Conservation (phyloP, 164 flowering plant genomes). For the Paratinospora sagittata region DNA sequence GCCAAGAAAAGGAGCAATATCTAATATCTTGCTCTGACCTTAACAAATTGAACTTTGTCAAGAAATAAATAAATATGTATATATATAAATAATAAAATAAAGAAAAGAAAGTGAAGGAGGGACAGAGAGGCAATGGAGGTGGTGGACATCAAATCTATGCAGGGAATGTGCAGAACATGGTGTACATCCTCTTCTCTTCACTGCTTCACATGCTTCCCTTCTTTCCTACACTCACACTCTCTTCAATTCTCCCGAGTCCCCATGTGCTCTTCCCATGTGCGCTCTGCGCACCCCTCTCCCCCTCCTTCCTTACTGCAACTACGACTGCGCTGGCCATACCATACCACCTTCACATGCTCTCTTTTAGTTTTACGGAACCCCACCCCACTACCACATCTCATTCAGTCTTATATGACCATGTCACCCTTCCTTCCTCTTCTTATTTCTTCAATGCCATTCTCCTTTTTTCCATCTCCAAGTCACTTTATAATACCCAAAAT, state of each 20-base stretch:
- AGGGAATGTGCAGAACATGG: constrained; percentile 83
- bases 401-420: no score
- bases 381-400: no score
- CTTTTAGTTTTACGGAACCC: no score
- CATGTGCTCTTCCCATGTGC: constrained; percentile 40
- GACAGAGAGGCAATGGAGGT: neutral
- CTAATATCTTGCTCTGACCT: no score
- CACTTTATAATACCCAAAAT: no score
- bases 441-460: no score
- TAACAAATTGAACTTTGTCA: no score
- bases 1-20: no score
- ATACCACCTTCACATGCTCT: constrained; percentile 48
- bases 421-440: no score
- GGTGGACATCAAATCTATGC: constrained; percentile 24
- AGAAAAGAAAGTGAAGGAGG: neutral
- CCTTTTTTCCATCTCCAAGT: no score
- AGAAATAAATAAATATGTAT: no score
- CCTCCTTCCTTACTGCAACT: neutral
- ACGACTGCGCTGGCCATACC: constrained; percentile 28
- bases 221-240: constrained; percentile 19
- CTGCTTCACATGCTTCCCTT: no score
- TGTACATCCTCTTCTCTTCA: constrained; percentile 40
- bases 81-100: neutral
- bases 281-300: neutral
- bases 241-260: constrained; percentile 8